Evolutionary conservation across 148 eudicot genomes (phyloP), one percentile per base, ranked within the genome.

Genomic region (Chenopodium suecicum): DNA sequence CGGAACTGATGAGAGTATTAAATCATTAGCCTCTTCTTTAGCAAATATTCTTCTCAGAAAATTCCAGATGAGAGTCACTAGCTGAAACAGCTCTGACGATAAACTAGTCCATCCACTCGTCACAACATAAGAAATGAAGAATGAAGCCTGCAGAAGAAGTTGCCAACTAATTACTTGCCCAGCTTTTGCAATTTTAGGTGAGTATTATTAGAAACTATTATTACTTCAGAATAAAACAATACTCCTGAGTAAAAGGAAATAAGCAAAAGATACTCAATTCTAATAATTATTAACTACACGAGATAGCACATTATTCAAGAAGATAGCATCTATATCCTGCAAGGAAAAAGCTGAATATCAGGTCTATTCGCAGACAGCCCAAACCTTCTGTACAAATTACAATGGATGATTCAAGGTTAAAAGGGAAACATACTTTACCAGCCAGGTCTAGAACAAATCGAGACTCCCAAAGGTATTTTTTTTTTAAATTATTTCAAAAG

Each of bases 71-170:
- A 92, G 87, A 76, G 85, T 81, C 73, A 86, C 46, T 80, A 90
- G 60, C 75, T 85, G 90, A 84, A 89, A 82, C 50, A 94, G 90
- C 80, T 94, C 92, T 17, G 91, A 87, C 69, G 97, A 87, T 72
- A 91, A 86, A 70, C 90, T 89, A 34, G 97, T 92, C 97, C 98
- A 94, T 50, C 98, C 98, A 82, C 90, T 88, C 69, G 98, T 94
- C 80, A 94, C 91, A 67, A 91, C 97, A 76, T 94, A 94, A 23
- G 98, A 86, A 86, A 94, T 91, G 87, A 94, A 94, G 89, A 94
- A 94, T 62, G 97, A 77, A 22, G 94, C 93, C 98, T 94, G 90
- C 88, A 92, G 46, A 29, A 79, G 37, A 76, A 66, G 37, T 68
- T 12, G 78, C 31, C 71, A 80, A 79, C 56, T 75, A 78, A 67